Evolutionary conservation across 768 basidiomycete genomes (phyloP).

Genomic region (Russula griseocarnosa): DNA sequence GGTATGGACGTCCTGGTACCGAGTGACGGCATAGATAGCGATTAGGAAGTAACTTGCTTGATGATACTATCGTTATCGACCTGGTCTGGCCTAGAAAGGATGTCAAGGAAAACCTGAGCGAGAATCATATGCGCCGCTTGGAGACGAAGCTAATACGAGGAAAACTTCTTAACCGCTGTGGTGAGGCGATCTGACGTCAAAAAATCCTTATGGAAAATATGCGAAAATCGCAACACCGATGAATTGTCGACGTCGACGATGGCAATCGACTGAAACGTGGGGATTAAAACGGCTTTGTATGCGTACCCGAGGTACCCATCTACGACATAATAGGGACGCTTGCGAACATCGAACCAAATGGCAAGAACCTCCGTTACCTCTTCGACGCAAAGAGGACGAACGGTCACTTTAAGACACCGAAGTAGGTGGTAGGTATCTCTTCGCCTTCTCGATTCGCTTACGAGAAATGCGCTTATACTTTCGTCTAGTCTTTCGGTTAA

Average conservation of each 20-base stretch:
- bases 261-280: neutral
- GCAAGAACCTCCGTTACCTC: neutral
- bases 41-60: neutral
- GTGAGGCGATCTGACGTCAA: constrained; percentile 3
- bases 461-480: neutral
- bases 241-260: neutral
- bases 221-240: neutral
- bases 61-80: neutral
- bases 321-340: neutral
- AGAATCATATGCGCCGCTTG: neutral
- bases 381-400: neutral
- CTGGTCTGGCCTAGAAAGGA: neutral
- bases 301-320: neutral
- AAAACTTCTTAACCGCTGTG: neutral
- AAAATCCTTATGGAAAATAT: neutral
- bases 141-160: neutral
- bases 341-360: neutral
- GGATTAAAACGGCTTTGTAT: neutral
- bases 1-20: neutral
- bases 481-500: neutral
- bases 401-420: neutral
- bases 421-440: neutral
- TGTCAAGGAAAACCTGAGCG: neutral
- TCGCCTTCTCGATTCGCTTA: neutral
- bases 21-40: neutral